phyloP scores from a whole-genome alignment of 1,284 basidiomycete species.

The Sporisorium graminicola region DNA sequence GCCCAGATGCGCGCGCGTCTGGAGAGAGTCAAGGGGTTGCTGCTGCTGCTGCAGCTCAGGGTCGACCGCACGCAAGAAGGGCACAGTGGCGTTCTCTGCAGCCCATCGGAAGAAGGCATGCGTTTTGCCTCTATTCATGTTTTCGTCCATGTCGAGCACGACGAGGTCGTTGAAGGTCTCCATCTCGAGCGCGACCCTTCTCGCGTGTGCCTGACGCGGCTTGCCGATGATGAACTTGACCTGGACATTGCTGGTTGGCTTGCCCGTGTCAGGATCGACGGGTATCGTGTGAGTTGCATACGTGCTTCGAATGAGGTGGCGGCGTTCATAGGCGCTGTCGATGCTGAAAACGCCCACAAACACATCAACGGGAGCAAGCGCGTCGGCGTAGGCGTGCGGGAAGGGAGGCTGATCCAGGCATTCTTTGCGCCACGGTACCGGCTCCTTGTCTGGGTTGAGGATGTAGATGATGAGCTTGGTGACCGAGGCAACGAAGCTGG shows the following conservation, averaged over 20 bases:
- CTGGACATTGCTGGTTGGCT: constrained; percentile 77
- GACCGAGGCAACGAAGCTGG: constrained; percentile 56
- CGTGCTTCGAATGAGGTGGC: constrained; percentile 89
- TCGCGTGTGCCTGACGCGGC: constrained; percentile 83
- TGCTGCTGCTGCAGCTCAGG: constrained; percentile 10
- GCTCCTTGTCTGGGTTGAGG: constrained; percentile 94
- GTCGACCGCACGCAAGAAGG: constrained; percentile 70
- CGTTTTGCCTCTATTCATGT: constrained; percentile 92
- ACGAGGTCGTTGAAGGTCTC: constrained; percentile 92
- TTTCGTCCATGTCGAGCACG: constrained; percentile 85
- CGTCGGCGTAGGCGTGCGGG: constrained; percentile 73
- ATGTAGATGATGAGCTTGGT: constrained; percentile 80
- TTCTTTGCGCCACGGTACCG: constrained; percentile 91
- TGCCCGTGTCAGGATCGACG: constrained; percentile 63
- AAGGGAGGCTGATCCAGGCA: constrained; percentile 76
- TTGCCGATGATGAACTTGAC: constrained; percentile 92
- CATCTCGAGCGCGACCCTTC: constrained; percentile 87
- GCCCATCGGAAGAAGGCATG: constrained; percentile 88
- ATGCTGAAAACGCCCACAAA: constrained; percentile 92
- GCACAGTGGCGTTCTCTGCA: constrained; percentile 89
- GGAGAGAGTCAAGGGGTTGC: constrained; percentile 3
- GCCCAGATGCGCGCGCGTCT: constrained; percentile 2
- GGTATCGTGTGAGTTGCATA: constrained; percentile 81
- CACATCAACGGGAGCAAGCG: constrained; percentile 86
- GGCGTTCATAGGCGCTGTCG: constrained; percentile 81